phyloP scores from a whole-genome alignment of 495 filamentous ascomycete species.

The Penicillium subrubescens region DNA sequence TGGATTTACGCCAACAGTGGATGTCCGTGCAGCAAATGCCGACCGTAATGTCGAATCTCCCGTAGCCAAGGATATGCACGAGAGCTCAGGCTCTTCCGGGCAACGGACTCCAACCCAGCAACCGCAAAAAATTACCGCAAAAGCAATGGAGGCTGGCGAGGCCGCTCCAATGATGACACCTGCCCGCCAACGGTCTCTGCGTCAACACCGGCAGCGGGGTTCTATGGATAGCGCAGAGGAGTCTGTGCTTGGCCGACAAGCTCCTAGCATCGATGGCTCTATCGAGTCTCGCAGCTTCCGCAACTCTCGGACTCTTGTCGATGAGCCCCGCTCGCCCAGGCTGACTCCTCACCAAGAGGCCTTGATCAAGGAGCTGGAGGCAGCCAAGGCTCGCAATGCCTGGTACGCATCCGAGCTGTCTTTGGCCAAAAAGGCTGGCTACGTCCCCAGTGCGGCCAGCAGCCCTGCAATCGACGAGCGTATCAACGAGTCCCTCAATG shows the following conservation, averaged over 20 bases:
- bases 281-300: conserved; percentile 43
- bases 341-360: conserved; percentile 53
- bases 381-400: conserved; percentile 79
- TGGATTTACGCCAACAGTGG: conserved; percentile 54
- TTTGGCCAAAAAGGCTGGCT: conserved; percentile 84
- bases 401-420: conserved; percentile 97
- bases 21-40: conserved; percentile 42
- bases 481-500: conserved; percentile 73
- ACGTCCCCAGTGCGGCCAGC: conserved; percentile 69
- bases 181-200: conserved; percentile 46
- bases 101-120: conserved; percentile 64
- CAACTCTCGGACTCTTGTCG: conserved; percentile 41
- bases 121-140: conserved; percentile 41
- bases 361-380: conserved; percentile 80
- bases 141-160: conserved; percentile 53
- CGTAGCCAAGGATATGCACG: conserved; percentile 52
- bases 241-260: conserved; percentile 44
- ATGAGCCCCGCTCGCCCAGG: conserved; percentile 49
- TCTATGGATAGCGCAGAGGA: conserved; percentile 52
- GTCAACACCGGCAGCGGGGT: conserved; percentile 43
- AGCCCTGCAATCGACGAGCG: conserved; percentile 77
- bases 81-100: conserved; percentile 52
- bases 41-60: conserved; percentile 59
- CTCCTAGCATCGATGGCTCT: conserved; percentile 45
- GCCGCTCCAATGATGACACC: conserved; percentile 50